A percentile compares a stretch with the other conserved stretches of the same genome.
phyloP scores from a whole-genome alignment of 768 basidiomycete species.

The Mycena chlorophos region DNA sequence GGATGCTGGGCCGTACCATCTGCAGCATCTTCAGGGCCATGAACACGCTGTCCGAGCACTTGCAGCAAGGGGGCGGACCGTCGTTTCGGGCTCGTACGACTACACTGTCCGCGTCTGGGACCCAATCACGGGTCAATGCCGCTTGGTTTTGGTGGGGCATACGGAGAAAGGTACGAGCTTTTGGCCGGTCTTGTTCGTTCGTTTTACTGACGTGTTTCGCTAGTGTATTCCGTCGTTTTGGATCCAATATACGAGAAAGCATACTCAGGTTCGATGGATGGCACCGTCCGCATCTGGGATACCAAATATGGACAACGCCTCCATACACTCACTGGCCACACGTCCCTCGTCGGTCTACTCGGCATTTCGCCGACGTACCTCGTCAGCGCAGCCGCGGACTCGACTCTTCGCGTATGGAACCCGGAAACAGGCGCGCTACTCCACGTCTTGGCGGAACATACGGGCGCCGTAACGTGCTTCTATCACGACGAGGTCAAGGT shows the following conservation, averaged over 20 bases:
- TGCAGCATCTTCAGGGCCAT: constrained; percentile 82
- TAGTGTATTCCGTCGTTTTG: constrained; percentile 94
- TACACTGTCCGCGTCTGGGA: constrained; percentile 96
- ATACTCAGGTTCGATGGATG: constrained; percentile 98
- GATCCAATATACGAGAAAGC: constrained; percentile 87
- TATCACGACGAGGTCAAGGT: constrained; percentile 98
- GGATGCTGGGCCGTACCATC: constrained; percentile 70
- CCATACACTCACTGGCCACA: constrained; percentile 85
- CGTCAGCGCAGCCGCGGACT: constrained; percentile 95
- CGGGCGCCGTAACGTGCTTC: constrained; percentile 97
- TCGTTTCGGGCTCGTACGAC: constrained; percentile 96
- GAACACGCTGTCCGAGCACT: constrained; percentile 89
- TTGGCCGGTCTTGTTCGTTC: not conserved
- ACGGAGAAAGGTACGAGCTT: constrained; percentile 79
- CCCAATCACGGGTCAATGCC: constrained; percentile 77
- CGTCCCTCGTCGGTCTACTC: constrained; percentile 90
- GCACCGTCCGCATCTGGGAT: constrained; percentile 94
- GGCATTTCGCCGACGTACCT: constrained; percentile 86
- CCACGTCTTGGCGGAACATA: constrained; percentile 85
- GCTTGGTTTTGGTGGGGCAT: constrained; percentile 81
- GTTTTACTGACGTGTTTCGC: not conserved
- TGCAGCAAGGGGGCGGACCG: constrained; percentile 82
- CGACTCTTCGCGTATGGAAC: constrained; percentile 93
- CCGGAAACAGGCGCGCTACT: constrained; percentile 77
- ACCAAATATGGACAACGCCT: constrained; percentile 77